Conservation (phyloP, 2,329 filamentous ascomycete species). For the Lojkania enalia region DNA sequence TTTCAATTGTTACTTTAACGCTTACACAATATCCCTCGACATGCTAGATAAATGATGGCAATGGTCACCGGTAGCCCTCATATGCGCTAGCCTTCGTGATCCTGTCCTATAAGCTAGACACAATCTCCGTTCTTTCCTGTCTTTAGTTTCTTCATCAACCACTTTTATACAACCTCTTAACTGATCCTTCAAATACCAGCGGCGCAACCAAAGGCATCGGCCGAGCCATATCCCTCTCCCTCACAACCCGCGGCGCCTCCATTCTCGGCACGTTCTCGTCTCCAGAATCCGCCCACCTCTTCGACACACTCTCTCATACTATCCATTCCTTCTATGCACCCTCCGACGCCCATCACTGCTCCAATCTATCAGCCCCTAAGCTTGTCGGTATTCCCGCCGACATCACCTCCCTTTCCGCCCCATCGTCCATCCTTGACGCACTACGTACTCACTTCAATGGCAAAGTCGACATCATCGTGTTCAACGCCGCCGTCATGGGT, state of each 20-base stretch:
- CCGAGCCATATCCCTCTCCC: conserved; percentile 27
- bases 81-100: too few relatives aligned
- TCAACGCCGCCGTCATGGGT: conserved; percentile 25
- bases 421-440: conserved; percentile 11
- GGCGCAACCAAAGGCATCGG: conserved; percentile 34
- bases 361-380: conserved; percentile 6
- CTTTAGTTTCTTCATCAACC: too few relatives aligned
- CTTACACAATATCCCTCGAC: too few relatives aligned
- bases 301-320: conserved; percentile 17
- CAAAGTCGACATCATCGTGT: conserved; percentile 20
- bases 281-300: conserved; percentile 17
- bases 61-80: too few relatives aligned
- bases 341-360: background rate
- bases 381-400: conserved; percentile 14
- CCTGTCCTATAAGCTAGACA: too few relatives aligned
- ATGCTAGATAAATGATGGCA: too few relatives aligned
- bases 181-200: conserved; percentile 9
- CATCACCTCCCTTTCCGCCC: conserved; percentile 10
- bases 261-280: conserved; percentile 29
- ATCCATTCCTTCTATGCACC: conserved; percentile 16
- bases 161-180: too few relatives aligned
- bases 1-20: too few relatives aligned
- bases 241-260: conserved; percentile 27
- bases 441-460: conserved; percentile 13
- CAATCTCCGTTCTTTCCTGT: too few relatives aligned